Percentiles rank a stretch among this genome's conserved stretches.
phyloP scores from a whole-genome alignment of 2,329 filamentous ascomycete species.

The Fusarium metavorans region DNA sequence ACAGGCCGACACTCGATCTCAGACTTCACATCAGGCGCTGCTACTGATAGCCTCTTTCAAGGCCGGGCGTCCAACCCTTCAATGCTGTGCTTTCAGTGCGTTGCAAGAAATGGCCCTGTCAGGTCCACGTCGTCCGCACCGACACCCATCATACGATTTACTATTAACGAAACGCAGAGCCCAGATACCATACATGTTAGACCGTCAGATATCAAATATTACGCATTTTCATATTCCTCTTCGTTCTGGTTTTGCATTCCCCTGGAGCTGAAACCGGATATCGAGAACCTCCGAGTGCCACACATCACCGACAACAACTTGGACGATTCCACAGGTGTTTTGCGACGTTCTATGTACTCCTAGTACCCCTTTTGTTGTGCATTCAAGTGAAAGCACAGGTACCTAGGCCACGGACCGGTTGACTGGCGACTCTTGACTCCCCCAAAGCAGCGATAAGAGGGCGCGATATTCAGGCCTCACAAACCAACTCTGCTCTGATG shows the following conservation, averaged over 20 bases:
- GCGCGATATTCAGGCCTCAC: neutral
- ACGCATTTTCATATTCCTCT: neutral
- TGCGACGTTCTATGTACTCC: neutral
- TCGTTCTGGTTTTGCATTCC: neutral
- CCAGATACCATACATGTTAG: neutral
- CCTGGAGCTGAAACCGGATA: neutral
- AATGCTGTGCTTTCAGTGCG: neutral
- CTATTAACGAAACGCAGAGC: neutral
- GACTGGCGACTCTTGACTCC: too few species aligned
- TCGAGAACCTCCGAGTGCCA: neutral
- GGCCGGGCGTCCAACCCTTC: neutral
- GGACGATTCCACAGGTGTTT: neutral
- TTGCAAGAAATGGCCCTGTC: neutral
- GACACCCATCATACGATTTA: neutral
- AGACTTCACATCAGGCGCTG: too few species aligned
- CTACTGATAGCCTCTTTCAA: neutral
- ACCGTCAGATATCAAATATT: neutral
- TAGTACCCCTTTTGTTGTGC: too few species aligned
- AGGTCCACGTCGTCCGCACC: neutral
- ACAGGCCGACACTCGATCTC: neutral
- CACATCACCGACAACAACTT: neutral
- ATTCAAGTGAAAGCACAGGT: neutral
- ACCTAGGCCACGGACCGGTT: too few species aligned
- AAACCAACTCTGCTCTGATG: neutral
- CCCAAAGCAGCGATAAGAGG: too few species aligned